Evolutionary conservation across 2,329 filamentous ascomycete species (phyloP).

Genomic region (Sporothrix pseudoabietina): DNA sequence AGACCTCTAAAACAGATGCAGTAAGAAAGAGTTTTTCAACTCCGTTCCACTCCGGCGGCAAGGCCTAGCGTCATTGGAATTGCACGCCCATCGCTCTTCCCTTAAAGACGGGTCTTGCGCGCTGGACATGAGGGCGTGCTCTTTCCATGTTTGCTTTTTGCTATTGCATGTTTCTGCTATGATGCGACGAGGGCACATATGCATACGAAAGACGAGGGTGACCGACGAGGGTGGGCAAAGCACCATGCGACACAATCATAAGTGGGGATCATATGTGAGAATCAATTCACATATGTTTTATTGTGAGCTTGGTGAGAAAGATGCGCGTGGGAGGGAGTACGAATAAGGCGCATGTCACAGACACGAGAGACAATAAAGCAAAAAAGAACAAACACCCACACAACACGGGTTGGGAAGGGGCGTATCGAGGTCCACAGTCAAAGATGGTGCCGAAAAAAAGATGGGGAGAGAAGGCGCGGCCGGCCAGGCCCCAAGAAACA

Average conservation of each 20-base stretch:
- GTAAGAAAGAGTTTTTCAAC: slow-evolving; percentile 27
- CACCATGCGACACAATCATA: slow-evolving; percentile 11
- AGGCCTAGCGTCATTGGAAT: slow-evolving; percentile 30
- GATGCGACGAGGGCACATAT: background rate
- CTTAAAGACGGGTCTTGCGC: slow-evolving; percentile 13
- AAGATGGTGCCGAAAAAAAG: background rate
- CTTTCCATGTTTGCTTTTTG: background rate
- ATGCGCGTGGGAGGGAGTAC: slow-evolving; percentile 18
- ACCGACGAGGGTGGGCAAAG: background rate
- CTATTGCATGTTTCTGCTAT: background rate
- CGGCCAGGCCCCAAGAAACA: background rate
- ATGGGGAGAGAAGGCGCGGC: slow-evolving; percentile 12
- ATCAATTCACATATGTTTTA: background rate
- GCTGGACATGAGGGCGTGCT: slow-evolving; percentile 18
- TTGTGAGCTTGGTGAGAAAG: background rate
- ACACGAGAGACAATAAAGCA: background rate
- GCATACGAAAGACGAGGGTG: background rate
- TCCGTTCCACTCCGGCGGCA: slow-evolving; percentile 32
- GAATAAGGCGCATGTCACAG: background rate
- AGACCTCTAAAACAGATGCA: background rate
- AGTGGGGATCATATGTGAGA: slow-evolving; percentile 15
- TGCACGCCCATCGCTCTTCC: slow-evolving; percentile 19
- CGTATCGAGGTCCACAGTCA: background rate
- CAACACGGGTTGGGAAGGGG: background rate
- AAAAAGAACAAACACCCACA: background rate